Evolutionary conservation across 257 asterid species (phyloP), one percentile per base, ranked within the genome.

Genomic region (Ophiorrhiza pumila): DNA sequence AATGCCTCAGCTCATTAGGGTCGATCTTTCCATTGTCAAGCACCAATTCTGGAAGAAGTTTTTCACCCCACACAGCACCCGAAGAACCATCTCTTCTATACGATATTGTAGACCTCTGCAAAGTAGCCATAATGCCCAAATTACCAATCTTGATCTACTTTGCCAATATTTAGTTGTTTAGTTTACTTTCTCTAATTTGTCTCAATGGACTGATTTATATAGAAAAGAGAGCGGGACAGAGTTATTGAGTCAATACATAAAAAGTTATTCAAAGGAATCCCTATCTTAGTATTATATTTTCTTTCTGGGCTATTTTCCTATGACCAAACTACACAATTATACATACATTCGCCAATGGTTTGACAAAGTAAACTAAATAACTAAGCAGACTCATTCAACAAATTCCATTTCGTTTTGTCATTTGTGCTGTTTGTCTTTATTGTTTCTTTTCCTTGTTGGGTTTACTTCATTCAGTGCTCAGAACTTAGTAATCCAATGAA

Each of bases 71-170:
- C 0, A 64, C 69, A 9, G 69, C 69, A 14, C 69, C 69, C 13
- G 69, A 64, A 9, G 69, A 64, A 15, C 69, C 69, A 31, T 64
- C 69, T 64, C 69, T 64, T 64, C 69, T 64, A 34, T 64, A 64
- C 41, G 69, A 64, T 9, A 64, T 17, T 64, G 52, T 22, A 11
- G 69, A 64, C 15, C 69, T 64, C 10, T 64, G 69, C 52, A 64
- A 64, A 35, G 50, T 43, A 18, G 69, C 53, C 69, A 64, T 64
- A n/a, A n/a, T n/a, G n/a, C n/a, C n/a, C n/a, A n/a, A n/a, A n/a
- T n/a, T n/a, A n/a, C n/a, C n/a, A n/a, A n/a, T n/a, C n/a, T n/a
- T n/a, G n/a, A n/a, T n/a, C n/a, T n/a, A n/a, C n/a, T n/a, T n/a
- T n/a, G n/a, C n/a, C n/a, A n/a, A n/a, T n/a, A n/a, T n/a, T n/a